A percentile compares a stretch with the other conserved stretches of the same genome.
phyloP scores from a whole-genome alignment of 192 early-diverging fungal genomes.

The Phycomyces blakesleeanus region DNA sequence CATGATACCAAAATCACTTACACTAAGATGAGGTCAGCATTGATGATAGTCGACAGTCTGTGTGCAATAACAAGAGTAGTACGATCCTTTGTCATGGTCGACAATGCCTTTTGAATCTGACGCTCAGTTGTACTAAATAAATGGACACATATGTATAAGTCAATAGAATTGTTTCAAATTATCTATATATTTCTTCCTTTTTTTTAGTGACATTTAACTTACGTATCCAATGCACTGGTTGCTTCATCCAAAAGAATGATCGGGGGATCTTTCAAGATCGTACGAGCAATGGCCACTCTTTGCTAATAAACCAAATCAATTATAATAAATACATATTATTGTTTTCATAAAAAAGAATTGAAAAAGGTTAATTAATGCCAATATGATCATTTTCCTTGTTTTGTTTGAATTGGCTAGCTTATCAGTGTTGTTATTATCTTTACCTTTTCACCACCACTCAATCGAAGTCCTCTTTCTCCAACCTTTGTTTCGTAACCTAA shows the following conservation, averaged over 20 bases:
- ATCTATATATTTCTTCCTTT: too few relatives aligned
- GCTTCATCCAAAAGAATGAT: constrained; percentile 86
- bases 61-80: constrained; percentile 89
- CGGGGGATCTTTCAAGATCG: constrained; percentile 65
- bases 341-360: too few relatives aligned
- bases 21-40: constrained; percentile 84
- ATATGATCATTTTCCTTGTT: not conserved
- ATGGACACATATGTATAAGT: too few relatives aligned
- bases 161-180: too few relatives aligned
- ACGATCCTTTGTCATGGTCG: constrained; percentile 69
- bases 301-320: constrained; percentile 73
- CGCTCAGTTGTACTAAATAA: constrained; percentile 45
- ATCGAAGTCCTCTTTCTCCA: constrained; percentile 68
- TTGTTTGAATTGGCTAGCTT: too few relatives aligned
- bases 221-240: constrained; percentile 83
- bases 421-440: not conserved
- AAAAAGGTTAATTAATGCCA: too few relatives aligned
- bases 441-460: constrained; percentile 88
- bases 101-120: constrained; percentile 81
- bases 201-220: too few relatives aligned
- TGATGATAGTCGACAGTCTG: constrained; percentile 79
- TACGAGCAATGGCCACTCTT: constrained; percentile 81
- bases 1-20: constrained; percentile 2
- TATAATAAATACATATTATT: too few relatives aligned
- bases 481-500: constrained; percentile 56